A percentile compares a stretch with the other conserved stretches of the same genome.
Conservation (phyloP, 148 eudicot species). For the Camellia sinensis region DNA sequence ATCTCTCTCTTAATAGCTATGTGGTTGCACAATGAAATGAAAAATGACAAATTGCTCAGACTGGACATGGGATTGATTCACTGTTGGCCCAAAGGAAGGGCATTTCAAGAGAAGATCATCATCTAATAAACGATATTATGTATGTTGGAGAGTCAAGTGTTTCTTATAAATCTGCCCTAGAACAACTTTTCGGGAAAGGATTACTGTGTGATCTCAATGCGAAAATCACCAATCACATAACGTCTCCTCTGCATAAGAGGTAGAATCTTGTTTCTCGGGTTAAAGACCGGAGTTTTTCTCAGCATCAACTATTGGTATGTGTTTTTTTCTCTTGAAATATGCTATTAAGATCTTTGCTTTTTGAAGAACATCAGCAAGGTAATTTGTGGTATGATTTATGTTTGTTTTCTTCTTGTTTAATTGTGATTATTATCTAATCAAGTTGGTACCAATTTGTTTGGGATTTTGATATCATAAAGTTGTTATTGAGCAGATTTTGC, state of each 20-base stretch:
- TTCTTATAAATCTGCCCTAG: slow-evolving; percentile 16
- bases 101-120: slow-evolving; percentile 16
- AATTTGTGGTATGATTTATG: neutral
- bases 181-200: slow-evolving; percentile 15
- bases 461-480: neutral
- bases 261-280: slow-evolving; percentile 23
- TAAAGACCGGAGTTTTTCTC: slow-evolving; percentile 23
- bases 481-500: neutral
- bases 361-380: neutral
- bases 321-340: slow-evolving; percentile 1
- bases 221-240: slow-evolving; percentile 13
- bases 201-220: slow-evolving; percentile 34
- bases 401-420: neutral
- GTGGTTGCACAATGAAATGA: slow-evolving; percentile 13
- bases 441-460: neutral
- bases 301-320: slow-evolving; percentile 26
- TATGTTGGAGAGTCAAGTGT: slow-evolving; percentile 24
- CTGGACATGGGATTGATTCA: slow-evolving; percentile 13
- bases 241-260: slow-evolving; percentile 20
- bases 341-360: neutral
- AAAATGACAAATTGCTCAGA: slow-evolving; percentile 6
- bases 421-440: slow-evolving; percentile 1
- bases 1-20: slow-evolving; percentile 31
- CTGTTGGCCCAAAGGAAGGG: slow-evolving; percentile 20
- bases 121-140: slow-evolving; percentile 18